Conservation (phyloP, 192 early-diverging fungal species). For the Chytriomyces sp. region DNA sequence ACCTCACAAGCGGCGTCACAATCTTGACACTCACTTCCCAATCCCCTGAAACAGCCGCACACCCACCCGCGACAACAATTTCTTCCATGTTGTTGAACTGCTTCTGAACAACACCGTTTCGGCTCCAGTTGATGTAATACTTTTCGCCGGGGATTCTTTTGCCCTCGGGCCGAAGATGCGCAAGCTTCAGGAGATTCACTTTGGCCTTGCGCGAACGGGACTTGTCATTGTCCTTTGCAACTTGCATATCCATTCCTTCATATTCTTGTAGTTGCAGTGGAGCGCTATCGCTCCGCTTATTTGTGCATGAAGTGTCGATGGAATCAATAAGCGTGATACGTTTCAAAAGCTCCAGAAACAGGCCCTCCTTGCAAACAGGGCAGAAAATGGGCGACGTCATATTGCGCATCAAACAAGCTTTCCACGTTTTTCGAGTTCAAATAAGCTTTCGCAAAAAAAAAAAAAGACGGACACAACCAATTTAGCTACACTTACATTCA, state of each 20-base stretch:
- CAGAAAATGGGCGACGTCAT: slow-evolving; percentile 58
- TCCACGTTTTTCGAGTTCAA: neutral
- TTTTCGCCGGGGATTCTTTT: slow-evolving; percentile 37
- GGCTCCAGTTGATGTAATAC: slow-evolving; percentile 48
- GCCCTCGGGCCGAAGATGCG: slow-evolving; percentile 53
- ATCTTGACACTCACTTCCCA: slow-evolving; percentile 56
- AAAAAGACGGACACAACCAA: neutral
- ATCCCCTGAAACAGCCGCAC: slow-evolving; percentile 29
- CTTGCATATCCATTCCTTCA: slow-evolving; percentile 10
- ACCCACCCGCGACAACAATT: neutral
- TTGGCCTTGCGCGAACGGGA: neutral
- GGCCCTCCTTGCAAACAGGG: slow-evolving; percentile 61
- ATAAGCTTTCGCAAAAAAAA: neutral
- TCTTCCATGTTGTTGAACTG: slow-evolving; percentile 38
- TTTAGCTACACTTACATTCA: slow-evolving; percentile 31
- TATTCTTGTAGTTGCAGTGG: neutral
- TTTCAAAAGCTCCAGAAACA: slow-evolving; percentile 58
- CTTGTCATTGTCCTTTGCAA: neutral
- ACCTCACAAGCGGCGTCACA: slow-evolving; percentile 52
- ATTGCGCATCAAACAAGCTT: slow-evolving; percentile 65
- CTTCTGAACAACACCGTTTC: slow-evolving; percentile 34
- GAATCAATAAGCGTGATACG: slow-evolving; percentile 58
- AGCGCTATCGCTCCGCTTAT: neutral
- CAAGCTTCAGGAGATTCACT: slow-evolving; percentile 45
- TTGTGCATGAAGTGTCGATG: slow-evolving; percentile 30